A percentile compares a stretch with the other conserved stretches of the same genome.
Evolutionary conservation across 306 rosid genomes (phyloP).

Genomic region (Lotus japonicus): DNA sequence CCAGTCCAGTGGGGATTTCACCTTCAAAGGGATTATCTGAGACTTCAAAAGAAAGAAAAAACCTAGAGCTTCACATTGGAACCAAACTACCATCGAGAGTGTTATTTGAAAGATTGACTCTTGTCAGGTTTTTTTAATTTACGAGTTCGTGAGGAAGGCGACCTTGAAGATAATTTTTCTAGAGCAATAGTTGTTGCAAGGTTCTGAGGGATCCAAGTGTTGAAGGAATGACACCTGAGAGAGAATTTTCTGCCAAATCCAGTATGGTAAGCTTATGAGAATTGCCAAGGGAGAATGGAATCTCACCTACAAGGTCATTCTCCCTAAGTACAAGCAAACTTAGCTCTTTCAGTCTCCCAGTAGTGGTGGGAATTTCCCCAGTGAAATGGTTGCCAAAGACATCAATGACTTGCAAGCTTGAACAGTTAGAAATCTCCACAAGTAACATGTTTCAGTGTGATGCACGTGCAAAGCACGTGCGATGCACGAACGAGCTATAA

Average conservation of each 20-base stretch:
- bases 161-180: slow-evolving; percentile 89
- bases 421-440: slow-evolving; percentile 72
- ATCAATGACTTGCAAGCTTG: slow-evolving; percentile 65
- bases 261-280: slow-evolving; percentile 51
- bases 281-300: slow-evolving; percentile 74
- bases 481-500: too few species aligned
- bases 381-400: slow-evolving; percentile 57
- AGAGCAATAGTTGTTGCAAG: slow-evolving; percentile 59
- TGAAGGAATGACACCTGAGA: slow-evolving; percentile 66
- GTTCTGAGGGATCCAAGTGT: slow-evolving; percentile 48
- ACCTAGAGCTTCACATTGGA: slow-evolving; percentile 52
- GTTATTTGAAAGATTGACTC: slow-evolving; percentile 66
- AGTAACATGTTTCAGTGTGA: too few species aligned
- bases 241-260: slow-evolving; percentile 69
- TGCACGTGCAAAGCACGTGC: too few species aligned
- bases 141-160: slow-evolving; percentile 52
- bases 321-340: slow-evolving; percentile 65
- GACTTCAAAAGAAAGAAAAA: slow-evolving; percentile 73
- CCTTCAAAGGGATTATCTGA: slow-evolving; percentile 58
- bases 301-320: slow-evolving; percentile 64
- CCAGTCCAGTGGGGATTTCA: slow-evolving; percentile 59
- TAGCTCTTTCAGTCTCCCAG: slow-evolving; percentile 71
- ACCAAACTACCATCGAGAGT: slow-evolving; percentile 68
- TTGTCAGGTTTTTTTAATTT: slow-evolving; percentile 49
- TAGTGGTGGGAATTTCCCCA: slow-evolving; percentile 62